Percentiles rank a stretch among this genome's conserved stretches.
These are phyloP conservation scores for Cnidoscolus chayamansa DNA, from an alignment of 441 rosid species.

Conservation along the genomic window DNA sequence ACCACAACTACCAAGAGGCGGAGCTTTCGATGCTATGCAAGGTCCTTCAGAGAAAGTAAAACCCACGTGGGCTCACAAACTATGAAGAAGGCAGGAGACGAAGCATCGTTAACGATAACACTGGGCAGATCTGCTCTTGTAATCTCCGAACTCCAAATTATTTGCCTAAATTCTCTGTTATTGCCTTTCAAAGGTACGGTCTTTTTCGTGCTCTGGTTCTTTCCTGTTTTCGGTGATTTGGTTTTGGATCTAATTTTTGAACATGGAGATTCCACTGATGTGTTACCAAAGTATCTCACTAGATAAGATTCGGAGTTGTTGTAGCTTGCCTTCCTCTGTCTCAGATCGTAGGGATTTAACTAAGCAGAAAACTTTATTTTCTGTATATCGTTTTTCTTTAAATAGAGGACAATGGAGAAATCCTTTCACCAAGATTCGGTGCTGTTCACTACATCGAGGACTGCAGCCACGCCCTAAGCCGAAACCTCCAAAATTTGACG, in stretches of 20 bases:
- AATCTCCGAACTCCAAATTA: slow-evolving; percentile 2
- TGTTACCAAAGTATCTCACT: slow-evolving; percentile 43
- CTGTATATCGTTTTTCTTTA: slow-evolving; percentile 39
- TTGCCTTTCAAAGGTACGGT: slow-evolving; percentile 15
- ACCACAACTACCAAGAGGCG: slow-evolving; percentile 34
- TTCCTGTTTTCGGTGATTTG: background rate
- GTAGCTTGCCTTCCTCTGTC: slow-evolving; percentile 29
- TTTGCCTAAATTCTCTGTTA: background rate
- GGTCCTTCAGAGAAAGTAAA: background rate
- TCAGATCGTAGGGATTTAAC: slow-evolving; percentile 28
- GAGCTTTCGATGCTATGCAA: slow-evolving; percentile 35
- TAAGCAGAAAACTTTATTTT: slow-evolving; percentile 28
- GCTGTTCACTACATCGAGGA: slow-evolving; percentile 47
- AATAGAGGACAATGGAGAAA: slow-evolving; percentile 41
- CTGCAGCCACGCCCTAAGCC: slow-evolving; percentile 55
- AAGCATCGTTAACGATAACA: background rate
- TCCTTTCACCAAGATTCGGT: slow-evolving; percentile 39
- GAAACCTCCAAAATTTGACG: slow-evolving; percentile 33
- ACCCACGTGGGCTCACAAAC: background rate
- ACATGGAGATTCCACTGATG: slow-evolving; percentile 61
- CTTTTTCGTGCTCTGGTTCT: background rate
- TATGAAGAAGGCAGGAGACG: slow-evolving; percentile 11
- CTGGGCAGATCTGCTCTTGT: slow-evolving; percentile 9
- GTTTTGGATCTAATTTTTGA: slow-evolving; percentile 10
- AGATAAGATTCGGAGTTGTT: slow-evolving; percentile 36